phyloP scores from a whole-genome alignment of 805 yeast genomes.

The Kodamaea neixiangensis region DNA sequence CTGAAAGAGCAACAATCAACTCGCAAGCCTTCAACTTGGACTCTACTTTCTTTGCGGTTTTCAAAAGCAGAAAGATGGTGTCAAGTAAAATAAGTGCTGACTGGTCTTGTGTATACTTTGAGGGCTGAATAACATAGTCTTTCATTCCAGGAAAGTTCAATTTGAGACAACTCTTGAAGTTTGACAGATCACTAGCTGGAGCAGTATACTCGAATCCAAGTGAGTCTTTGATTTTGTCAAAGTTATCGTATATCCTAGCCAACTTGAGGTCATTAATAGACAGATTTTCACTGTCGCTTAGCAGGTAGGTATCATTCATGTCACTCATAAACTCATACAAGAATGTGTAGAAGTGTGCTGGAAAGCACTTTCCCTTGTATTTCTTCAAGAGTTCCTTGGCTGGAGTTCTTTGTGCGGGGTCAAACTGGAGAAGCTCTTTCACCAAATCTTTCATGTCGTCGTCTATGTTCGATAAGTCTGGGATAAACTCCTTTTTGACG shows the following conservation, averaged over 20 bases:
- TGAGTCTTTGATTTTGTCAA: constrained; percentile 42
- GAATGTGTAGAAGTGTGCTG: constrained; percentile 57
- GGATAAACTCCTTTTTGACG: constrained; percentile 64
- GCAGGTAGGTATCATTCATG: constrained; percentile 3
- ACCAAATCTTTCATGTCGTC: constrained; percentile 60
- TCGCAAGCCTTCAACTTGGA: constrained; percentile 73
- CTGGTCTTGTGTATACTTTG: constrained; percentile 32
- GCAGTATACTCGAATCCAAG: constrained; percentile 24
- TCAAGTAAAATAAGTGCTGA: constrained; percentile 61
- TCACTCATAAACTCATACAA: constrained; percentile 7
- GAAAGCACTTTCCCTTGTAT: constrained; percentile 58
- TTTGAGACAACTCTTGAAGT: constrained; percentile 20
- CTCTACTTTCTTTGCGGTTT: constrained; percentile 60
- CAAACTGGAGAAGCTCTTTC: constrained; percentile 58
- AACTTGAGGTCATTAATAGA: constrained; percentile 42
- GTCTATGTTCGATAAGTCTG: constrained; percentile 59
- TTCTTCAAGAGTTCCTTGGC: constrained; percentile 55
- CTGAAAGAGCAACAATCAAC: constrained; percentile 72
- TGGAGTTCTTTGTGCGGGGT: constrained; percentile 60
- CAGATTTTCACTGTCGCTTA: constrained; percentile 17
- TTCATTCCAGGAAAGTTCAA: constrained; percentile 56
- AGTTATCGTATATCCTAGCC: constrained; percentile 58
- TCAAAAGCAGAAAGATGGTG: constrained; percentile 44
- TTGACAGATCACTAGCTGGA: background rate
- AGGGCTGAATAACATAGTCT: constrained; percentile 41